These are phyloP conservation scores for Talaromyces sp. DNA, from an alignment of 2,329 filamentous ascomycete genomes.

Conservation along the genomic window DNA sequence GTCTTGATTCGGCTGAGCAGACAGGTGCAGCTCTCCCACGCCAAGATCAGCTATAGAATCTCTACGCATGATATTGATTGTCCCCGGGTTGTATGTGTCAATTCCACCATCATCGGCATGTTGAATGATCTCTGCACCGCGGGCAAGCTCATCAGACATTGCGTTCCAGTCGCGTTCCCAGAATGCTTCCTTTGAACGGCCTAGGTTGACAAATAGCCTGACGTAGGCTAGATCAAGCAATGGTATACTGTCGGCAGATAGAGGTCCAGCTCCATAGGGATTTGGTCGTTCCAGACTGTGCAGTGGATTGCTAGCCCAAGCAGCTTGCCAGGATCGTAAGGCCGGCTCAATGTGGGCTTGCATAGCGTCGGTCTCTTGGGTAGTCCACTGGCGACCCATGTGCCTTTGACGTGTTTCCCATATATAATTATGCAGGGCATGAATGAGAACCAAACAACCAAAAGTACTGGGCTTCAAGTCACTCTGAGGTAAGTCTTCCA, in stretches of 20 bases:
- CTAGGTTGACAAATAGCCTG: slow-evolving; percentile 87
- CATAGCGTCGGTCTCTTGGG: slow-evolving; percentile 92
- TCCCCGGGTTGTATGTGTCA: slow-evolving; percentile 25
- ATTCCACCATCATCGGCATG: slow-evolving; percentile 54
- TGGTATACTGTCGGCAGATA: slow-evolving; percentile 87
- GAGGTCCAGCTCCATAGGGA: slow-evolving; percentile 72
- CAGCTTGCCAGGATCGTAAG: slow-evolving; percentile 87
- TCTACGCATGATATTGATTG: slow-evolving; percentile 26
- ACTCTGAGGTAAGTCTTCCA: slow-evolving; percentile 53
- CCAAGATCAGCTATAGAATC: slow-evolving; percentile 38
- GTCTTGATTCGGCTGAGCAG: slow-evolving; percentile 35
- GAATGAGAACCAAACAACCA: slow-evolving; percentile 85
- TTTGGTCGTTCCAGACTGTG: slow-evolving; percentile 83
- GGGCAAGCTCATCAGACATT: slow-evolving; percentile 81
- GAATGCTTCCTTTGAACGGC: slow-evolving; percentile 84
- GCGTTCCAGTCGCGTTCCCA: slow-evolving; percentile 92
- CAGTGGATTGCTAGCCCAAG: slow-evolving; percentile 81
- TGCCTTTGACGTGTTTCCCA: slow-evolving; percentile 95
- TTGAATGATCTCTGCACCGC: slow-evolving; percentile 70
- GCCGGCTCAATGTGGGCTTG: slow-evolving; percentile 92
- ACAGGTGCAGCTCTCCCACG: slow-evolving; percentile 36
- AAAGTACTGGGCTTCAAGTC: slow-evolving; percentile 82
- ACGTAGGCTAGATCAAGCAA: slow-evolving; percentile 89
- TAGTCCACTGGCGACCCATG: slow-evolving; percentile 82
- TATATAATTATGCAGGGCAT: slow-evolving; percentile 94